Conservation (phyloP, 495 filamentous ascomycete species). For the Annulohypoxylon bovei region DNA sequence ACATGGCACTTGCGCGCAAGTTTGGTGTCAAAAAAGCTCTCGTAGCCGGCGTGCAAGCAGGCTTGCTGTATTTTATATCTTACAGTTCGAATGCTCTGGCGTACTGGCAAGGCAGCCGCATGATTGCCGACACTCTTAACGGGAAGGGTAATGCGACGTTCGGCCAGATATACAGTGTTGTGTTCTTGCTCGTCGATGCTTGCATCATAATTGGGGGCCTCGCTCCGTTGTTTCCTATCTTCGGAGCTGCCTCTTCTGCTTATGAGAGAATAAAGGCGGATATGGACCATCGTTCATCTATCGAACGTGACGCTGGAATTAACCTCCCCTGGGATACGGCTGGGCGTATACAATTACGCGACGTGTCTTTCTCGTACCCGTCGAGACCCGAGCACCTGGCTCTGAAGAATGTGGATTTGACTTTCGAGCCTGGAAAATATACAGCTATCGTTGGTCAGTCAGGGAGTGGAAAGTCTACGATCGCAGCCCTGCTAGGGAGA, state of each 20-base stretch:
- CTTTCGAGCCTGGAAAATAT: slow-evolving; percentile 61
- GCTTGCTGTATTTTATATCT: slow-evolving; percentile 69
- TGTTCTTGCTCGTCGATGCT: slow-evolving; percentile 70
- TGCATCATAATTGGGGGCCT: slow-evolving; percentile 69
- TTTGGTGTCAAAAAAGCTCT: slow-evolving; percentile 66
- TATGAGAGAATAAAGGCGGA: slow-evolving; percentile 60
- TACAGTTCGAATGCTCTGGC: slow-evolving; percentile 71
- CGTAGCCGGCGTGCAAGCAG: slow-evolving; percentile 65
- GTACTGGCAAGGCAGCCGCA: slow-evolving; percentile 69
- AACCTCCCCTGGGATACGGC: slow-evolving; percentile 46
- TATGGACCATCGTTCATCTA: slow-evolving; percentile 58
- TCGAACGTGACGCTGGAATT: slow-evolving; percentile 54
- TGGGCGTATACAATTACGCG: slow-evolving; percentile 58
- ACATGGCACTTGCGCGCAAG: slow-evolving; percentile 56
- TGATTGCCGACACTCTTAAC: slow-evolving; percentile 57
- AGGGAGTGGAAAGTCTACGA: slow-evolving; percentile 74
- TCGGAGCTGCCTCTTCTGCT: slow-evolving; percentile 63
- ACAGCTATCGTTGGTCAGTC: slow-evolving; percentile 74
- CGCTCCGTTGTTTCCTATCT: slow-evolving; percentile 67
- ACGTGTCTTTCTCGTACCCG: slow-evolving; percentile 68
- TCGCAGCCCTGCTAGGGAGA: slow-evolving; percentile 63
- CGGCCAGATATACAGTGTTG: slow-evolving; percentile 68
- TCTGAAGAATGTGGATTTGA: slow-evolving; percentile 56
- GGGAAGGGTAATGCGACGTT: slow-evolving; percentile 53
- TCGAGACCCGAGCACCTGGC: slow-evolving; percentile 62